phyloP scores from a whole-genome alignment of 148 eudicot species.

The Bassia scoparia region DNA sequence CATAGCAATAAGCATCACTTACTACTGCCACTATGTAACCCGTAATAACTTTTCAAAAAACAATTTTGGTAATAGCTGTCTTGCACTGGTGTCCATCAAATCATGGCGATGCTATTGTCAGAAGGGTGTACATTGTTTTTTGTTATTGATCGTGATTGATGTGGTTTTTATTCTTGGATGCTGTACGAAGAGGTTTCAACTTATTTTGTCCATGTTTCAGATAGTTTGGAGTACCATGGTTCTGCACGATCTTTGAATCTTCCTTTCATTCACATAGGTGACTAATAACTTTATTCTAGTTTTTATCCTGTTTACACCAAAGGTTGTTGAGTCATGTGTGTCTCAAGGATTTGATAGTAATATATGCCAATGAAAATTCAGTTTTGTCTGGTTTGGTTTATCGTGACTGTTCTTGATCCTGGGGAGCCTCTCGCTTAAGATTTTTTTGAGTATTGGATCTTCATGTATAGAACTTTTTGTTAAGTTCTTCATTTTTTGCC shows the following conservation, averaged over 20 bases:
- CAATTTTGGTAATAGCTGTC: too few relatives aligned
- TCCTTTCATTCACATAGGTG: constrained; percentile 14
- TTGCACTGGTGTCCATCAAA: too few relatives aligned
- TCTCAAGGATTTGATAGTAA: neutral
- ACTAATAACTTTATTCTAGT: constrained; percentile 21
- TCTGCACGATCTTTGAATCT: constrained; percentile 17
- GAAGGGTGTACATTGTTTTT: too few relatives aligned
- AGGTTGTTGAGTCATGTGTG: neutral
- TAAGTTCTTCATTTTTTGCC: neutral
- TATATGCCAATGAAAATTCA: neutral
- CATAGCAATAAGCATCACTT: too few relatives aligned
- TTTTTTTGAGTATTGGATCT: neutral
- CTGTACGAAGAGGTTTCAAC: neutral
- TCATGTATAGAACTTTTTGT: neutral
- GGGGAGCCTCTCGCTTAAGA: neutral
- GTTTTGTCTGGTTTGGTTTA: neutral
- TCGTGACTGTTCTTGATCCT: neutral
- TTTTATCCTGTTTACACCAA: neutral
- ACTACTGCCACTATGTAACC: too few relatives aligned
- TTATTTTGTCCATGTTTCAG: constrained; percentile 15
- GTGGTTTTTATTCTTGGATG: neutral
- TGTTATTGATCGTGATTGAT: too few relatives aligned
- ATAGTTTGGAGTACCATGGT: constrained; percentile 15
- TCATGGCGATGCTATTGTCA: too few relatives aligned
- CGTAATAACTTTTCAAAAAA: too few relatives aligned